Base-by-base conservation (phyloP, 2,329 filamentous ascomycete species). In the Cladobotryum protrusum region DNA sequence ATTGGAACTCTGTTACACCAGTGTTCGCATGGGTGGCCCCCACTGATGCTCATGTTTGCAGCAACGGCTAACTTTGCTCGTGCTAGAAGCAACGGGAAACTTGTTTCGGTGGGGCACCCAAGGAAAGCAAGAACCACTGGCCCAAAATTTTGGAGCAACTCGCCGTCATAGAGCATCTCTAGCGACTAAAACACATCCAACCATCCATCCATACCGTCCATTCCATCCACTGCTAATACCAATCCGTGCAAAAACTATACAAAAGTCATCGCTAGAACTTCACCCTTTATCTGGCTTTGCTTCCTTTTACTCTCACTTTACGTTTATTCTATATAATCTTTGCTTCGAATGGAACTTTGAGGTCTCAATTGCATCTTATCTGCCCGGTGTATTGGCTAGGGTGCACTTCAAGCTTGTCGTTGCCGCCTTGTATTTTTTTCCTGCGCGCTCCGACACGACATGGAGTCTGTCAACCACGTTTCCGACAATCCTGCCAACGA, bases 391-490 rank as follows among this genome's bases (percentile, higher is more conserved):
- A 5, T n/a, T 20, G n/a, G n/a, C 19, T n/a, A n/a, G 19, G 41
- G 14, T n/a, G 18, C 43, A 8, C 37, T 40, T 18, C 15, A 12
- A 12, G 13, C 11, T 15, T 19, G 11, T 18, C 14, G 15, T 40
- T 15, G 15, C 19, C 37, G 11, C 19, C 37, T 40, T 40, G 6
- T 18, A 2, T 19, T 18, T 40, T 40, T 18, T 40, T 40, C 9
- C 6, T 15, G 15, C 14, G 14, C 15, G 14, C 15, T 40, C 37
- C 18, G n/a, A 45, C 29, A 15, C 43, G 19, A 19, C 29, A 53
- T 53, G 50, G 47, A 53, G 14, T 47, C 50, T 37, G 18, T 32
- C 14, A 42, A 20, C 35, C 36, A 43, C 12, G 19, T 37, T 36
- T 34, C 41, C 13, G 46, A 45, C 15, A 19, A 12, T 15, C 15